Evolutionary conservation across 768 basidiomycete genomes (phyloP).

Genomic region (Termitomyces sp.): DNA sequence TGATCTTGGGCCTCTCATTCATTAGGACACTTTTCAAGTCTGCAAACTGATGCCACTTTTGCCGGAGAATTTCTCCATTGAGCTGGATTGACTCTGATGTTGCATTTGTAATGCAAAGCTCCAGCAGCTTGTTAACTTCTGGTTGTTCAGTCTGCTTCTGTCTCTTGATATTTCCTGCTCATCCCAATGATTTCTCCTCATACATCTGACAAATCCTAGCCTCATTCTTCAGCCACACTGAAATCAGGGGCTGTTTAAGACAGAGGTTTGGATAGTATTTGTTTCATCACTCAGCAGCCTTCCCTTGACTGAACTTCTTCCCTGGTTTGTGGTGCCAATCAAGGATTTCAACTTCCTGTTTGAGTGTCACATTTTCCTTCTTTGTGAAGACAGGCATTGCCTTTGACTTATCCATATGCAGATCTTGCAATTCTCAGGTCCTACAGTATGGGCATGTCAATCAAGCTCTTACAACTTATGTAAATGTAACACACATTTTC

Average conservation of each 20-base stretch:
- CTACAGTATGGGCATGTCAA: too few species aligned
- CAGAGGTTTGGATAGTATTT: constrained; percentile 7
- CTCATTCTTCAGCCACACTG: constrained; percentile 6
- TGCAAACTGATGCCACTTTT: constrained; percentile 29
- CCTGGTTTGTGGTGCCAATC: constrained; percentile 7
- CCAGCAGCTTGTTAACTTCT: constrained; percentile 11
- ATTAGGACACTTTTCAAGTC: constrained; percentile 23
- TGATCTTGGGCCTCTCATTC: constrained; percentile 31
- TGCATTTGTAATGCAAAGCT: constrained; percentile 18
- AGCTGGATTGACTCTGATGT: constrained; percentile 32
- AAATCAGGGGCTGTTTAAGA: constrained; percentile 9
- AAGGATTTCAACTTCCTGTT: constrained; percentile 26
- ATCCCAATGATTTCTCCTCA: not conserved
- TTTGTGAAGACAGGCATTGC: constrained; percentile 1
- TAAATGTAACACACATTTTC: not conserved
- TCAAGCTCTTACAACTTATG: not conserved
- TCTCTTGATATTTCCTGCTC: not conserved
- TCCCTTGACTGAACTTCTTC: not conserved
- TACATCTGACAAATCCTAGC: not conserved
- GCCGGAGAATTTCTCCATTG: constrained; percentile 30
- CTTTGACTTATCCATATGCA: too few species aligned
- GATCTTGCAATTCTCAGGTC: too few species aligned
- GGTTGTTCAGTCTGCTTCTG: constrained; percentile 11
- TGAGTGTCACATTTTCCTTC: constrained; percentile 23
- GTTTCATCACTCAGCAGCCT: not conserved